These are phyloP conservation scores for Achaetomium macrosporum DNA, from an alignment of 2,329 filamentous ascomycete species.

Conservation along the genomic window DNA sequence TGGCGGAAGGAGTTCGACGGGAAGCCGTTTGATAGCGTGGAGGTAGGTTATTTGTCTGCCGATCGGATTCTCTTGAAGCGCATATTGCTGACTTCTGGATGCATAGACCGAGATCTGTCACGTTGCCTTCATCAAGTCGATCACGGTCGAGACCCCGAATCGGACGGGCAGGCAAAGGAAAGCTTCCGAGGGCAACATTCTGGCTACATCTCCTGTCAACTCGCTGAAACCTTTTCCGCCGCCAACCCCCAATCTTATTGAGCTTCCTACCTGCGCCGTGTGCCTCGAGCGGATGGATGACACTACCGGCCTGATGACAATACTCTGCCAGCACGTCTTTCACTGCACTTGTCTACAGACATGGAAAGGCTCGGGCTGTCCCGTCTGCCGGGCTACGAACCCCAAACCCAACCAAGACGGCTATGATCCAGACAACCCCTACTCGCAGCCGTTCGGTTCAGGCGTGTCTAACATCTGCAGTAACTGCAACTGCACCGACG, in stretches of 20 bases:
- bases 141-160: constrained; percentile 70
- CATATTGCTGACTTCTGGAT: constrained; percentile 2
- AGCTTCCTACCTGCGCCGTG: constrained; percentile 92
- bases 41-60: constrained; percentile 46
- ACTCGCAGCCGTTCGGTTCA: constrained; percentile 52
- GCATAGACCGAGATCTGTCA: constrained; percentile 82
- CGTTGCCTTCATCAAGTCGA: constrained; percentile 88
- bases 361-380: constrained; percentile 91
- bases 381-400: constrained; percentile 84
- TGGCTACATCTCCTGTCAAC: constrained; percentile 37
- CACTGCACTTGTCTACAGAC: constrained; percentile 95
- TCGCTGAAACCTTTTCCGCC: constrained; percentile 56
- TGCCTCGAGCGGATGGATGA: constrained; percentile 98
- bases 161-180: constrained; percentile 32
- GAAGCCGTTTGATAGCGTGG: constrained; percentile 85
- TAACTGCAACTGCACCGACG: constrained; percentile 71
- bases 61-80: background rate
- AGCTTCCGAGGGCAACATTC: constrained; percentile 34
- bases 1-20: constrained; percentile 90
- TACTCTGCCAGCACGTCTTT: constrained; percentile 95
- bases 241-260: constrained; percentile 75
- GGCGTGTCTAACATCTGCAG: constrained; percentile 66
- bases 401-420: constrained; percentile 31
- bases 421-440: constrained; percentile 45
- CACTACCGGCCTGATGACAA: constrained; percentile 88